Evolutionary conservation across 1,284 basidiomycete genomes (phyloP).

Genomic region (Cutaneotrichosporon sp.): DNA sequence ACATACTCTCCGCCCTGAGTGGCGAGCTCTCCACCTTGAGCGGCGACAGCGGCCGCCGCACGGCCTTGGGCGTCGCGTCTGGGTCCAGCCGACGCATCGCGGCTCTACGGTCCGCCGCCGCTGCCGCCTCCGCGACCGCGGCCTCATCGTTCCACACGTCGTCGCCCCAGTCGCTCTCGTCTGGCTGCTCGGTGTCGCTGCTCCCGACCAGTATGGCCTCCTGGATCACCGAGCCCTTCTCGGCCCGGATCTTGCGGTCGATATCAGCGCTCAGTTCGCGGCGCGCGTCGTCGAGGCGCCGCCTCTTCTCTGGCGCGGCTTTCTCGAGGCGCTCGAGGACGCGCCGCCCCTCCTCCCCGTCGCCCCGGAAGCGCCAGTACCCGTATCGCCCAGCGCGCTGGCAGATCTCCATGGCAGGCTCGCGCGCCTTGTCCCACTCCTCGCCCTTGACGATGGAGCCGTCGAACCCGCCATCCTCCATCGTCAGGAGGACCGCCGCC

Average conservation of each 20-base stretch:
- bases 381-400: slow-evolving; percentile 39
- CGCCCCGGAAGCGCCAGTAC: slow-evolving; percentile 29
- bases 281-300: not conserved
- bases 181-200: slow-evolving; percentile 12
- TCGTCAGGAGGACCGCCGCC: slow-evolving; percentile 42
- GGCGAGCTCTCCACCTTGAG: not conserved
- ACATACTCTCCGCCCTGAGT: too few species aligned
- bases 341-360: slow-evolving; percentile 9
- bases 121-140: not conserved
- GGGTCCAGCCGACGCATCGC: not conserved
- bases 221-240: not conserved
- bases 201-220: not conserved
- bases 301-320: slow-evolving; percentile 1
- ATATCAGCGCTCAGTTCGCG: not conserved
- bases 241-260: not conserved
- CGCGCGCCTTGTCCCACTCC: slow-evolving; percentile 20
- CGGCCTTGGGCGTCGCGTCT: slow-evolving; percentile 2
- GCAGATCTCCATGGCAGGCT: slow-evolving; percentile 26
- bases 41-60: not conserved
- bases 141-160: slow-evolving; percentile 7
- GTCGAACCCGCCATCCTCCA: slow-evolving; percentile 34
- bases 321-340: slow-evolving; percentile 10
- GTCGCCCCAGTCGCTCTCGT: slow-evolving; percentile 15
- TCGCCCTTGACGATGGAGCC: slow-evolving; percentile 9
- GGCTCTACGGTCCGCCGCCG: not conserved